Conservation (phyloP, 768 basidiomycete species). For the Podaxis sp. region DNA sequence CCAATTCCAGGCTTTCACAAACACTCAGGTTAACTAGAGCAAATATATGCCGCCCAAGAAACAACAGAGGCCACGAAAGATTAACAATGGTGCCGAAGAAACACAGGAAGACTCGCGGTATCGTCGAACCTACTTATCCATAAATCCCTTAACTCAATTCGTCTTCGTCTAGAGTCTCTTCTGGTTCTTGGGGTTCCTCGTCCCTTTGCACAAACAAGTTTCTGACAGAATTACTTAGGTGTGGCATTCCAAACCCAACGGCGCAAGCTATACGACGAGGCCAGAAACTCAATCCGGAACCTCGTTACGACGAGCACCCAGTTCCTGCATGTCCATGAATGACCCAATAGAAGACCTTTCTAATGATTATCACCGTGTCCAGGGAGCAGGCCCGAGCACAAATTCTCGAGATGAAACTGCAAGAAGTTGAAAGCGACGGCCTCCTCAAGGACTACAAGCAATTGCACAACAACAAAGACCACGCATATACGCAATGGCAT, state of each 20-base stretch:
- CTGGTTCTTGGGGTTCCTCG: not conserved
- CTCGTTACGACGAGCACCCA: constrained; percentile 18
- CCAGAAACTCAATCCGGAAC: constrained; percentile 30
- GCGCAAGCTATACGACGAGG: constrained; percentile 32
- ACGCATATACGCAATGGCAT: constrained; percentile 6
- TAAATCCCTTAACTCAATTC: not conserved
- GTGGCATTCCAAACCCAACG: constrained; percentile 29
- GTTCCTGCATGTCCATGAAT: constrained; percentile 11
- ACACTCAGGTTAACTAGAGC: not conserved
- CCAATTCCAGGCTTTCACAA: not conserved
- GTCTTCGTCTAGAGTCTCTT: not conserved
- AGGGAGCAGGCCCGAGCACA: constrained; percentile 33
- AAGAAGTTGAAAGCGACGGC: constrained; percentile 29
- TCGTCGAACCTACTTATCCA: not conserved
- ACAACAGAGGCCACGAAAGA: constrained; percentile 23
- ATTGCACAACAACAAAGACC: not conserved
- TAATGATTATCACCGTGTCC: not conserved
- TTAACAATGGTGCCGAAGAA: constrained; percentile 19
- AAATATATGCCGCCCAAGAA: constrained; percentile 7
- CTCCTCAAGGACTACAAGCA: constrained; percentile 25
- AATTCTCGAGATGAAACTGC: constrained; percentile 24
- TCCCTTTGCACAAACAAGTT: not conserved
- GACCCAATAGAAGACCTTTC: not conserved
- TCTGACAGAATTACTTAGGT: not conserved
- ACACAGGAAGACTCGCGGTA: not conserved